These are phyloP conservation scores for Stephania japonica DNA, from an alignment of 164 flowering plant species.

Conservation along the genomic window DNA sequence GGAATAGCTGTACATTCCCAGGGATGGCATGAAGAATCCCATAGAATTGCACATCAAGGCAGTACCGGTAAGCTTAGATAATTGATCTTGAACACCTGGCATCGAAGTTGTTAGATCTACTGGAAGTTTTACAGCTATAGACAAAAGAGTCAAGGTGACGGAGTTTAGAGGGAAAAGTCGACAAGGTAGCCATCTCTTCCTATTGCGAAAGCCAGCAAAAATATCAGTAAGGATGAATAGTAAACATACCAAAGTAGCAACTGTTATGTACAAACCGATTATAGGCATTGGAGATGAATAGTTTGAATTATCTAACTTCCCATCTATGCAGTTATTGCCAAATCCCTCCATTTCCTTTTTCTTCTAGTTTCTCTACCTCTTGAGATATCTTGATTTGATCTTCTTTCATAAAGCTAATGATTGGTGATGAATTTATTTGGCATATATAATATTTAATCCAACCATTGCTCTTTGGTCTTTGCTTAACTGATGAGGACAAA, in stretches of 20 bases:
- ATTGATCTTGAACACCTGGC: not conserved
- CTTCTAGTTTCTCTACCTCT: not conserved
- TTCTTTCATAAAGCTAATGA: not conserved
- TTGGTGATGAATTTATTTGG: no score
- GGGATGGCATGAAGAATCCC: slow-evolving; percentile 3
- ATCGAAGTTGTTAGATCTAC: slow-evolving; percentile 2
- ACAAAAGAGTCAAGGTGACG: not conserved
- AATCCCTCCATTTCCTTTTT: not conserved
- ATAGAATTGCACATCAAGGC: not conserved
- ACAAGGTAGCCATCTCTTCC: slow-evolving; percentile 4
- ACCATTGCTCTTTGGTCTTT: not conserved
- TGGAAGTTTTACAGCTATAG: not conserved
- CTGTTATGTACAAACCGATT: not conserved
- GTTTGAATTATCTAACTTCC: not conserved
- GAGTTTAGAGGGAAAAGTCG: not conserved
- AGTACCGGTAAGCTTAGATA: not conserved
- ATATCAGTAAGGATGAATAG: not conserved
- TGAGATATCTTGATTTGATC: not conserved
- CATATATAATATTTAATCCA: no score
- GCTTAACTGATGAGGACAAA: not conserved
- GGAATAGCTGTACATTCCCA: not conserved
- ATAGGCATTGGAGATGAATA: slow-evolving; percentile 2
- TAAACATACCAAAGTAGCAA: slow-evolving; percentile 2
- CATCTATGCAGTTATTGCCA: not conserved
- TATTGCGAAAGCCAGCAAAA: not conserved